Evolutionary conservation across 805 yeast genomes (phyloP).

Genomic region (Saturnispora ahearnii): DNA sequence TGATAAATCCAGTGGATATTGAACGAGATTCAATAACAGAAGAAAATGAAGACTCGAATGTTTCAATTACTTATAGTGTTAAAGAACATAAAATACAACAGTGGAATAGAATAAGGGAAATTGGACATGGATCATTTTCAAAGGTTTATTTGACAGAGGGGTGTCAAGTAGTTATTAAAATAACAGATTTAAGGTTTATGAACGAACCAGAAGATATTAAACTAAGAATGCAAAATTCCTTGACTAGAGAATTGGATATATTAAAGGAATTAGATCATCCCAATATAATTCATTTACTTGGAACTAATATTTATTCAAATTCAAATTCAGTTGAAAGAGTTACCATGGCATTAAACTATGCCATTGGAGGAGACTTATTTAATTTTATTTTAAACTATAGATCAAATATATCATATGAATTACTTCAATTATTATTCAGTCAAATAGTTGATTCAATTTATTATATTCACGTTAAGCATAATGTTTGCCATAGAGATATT

Average conservation of each 20-base stretch:
- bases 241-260: conserved; percentile 67
- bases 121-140: conserved; percentile 67
- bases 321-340: conserved; percentile 12
- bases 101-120: conserved; percentile 30
- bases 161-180: conserved; percentile 60
- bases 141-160: conserved; percentile 42
- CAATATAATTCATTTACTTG: conserved; percentile 54
- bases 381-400: conserved; percentile 44
- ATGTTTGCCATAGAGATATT: conserved; percentile 83
- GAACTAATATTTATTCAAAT: conserved; percentile 26
- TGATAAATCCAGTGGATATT: background rate
- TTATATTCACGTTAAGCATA: conserved; percentile 54
- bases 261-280: conserved; percentile 55
- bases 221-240: conserved; percentile 49
- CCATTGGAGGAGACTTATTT: conserved; percentile 79
- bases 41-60: background rate
- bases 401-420: conserved; percentile 35
- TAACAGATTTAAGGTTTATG: conserved; percentile 26
- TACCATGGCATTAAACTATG: conserved; percentile 60
- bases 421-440: conserved; percentile 54
- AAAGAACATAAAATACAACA: conserved; percentile 11
- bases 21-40: background rate
- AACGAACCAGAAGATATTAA: conserved; percentile 31
- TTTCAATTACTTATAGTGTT: conserved; percentile 4
- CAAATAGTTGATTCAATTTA: conserved; percentile 64